Evolutionary conservation across 108 stramenopile species (phyloP).

Genomic region (Cyclotella baltica): DNA sequence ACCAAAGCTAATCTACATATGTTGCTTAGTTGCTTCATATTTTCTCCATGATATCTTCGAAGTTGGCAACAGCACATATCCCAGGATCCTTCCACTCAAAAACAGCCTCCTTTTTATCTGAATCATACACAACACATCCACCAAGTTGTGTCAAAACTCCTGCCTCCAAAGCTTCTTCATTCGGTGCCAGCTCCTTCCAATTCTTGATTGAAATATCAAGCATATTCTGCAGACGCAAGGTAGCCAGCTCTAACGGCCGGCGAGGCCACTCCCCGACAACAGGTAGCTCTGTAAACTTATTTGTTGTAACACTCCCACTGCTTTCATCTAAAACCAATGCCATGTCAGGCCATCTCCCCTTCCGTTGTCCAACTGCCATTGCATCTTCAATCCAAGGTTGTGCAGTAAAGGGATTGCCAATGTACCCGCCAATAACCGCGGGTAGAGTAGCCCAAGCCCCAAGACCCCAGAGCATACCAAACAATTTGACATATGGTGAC

Average conservation of each 20-base stretch:
- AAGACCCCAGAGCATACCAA: slow-evolving; percentile 91
- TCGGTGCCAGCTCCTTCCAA: slow-evolving; percentile 84
- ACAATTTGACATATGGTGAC: slow-evolving; percentile 87
- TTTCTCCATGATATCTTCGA: slow-evolving; percentile 76
- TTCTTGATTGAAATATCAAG: slow-evolving; percentile 82
- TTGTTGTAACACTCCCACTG: slow-evolving; percentile 56
- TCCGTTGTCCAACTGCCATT: slow-evolving; percentile 73
- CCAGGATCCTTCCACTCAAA: slow-evolving; percentile 88
- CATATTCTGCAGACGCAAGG: slow-evolving; percentile 91
- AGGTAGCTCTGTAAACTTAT: slow-evolving; percentile 84
- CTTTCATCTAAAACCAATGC: slow-evolving; percentile 69
- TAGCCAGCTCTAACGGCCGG: slow-evolving; percentile 89
- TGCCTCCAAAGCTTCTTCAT: slow-evolving; percentile 67
- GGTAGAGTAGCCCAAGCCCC: slow-evolving; percentile 93
- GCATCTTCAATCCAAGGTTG: slow-evolving; percentile 92
- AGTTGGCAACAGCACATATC: slow-evolving; percentile 90
- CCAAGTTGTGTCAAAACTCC: slow-evolving; percentile 90
- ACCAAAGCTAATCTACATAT: no score
- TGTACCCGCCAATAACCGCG: slow-evolving; percentile 90
- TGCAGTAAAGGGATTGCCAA: slow-evolving; percentile 87
- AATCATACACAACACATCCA: slow-evolving; percentile 73
- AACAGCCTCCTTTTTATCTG: slow-evolving; percentile 41
- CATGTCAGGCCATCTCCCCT: slow-evolving; percentile 85
- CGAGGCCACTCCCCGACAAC: slow-evolving; percentile 87
- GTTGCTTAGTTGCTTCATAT: not conserved